Evolutionary conservation across 1,284 basidiomycete species (phyloP).

Genomic region (Meripilus lineatus): DNA sequence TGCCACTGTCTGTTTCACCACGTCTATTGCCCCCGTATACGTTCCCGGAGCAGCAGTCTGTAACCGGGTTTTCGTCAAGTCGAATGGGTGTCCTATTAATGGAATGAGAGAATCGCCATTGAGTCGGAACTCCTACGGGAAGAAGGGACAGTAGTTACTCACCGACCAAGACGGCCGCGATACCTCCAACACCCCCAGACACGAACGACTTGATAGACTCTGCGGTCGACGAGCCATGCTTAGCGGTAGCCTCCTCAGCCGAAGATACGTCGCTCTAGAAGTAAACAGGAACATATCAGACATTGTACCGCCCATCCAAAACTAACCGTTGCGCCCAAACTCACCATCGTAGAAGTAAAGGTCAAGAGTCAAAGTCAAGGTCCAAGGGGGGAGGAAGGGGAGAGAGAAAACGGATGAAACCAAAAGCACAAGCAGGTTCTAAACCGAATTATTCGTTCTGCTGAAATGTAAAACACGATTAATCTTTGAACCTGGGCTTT

Average conservation of each 20-base stretch:
- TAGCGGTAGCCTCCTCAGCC: slow-evolving; percentile 20
- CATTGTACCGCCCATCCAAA: too few species aligned
- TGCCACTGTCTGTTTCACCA: slow-evolving; percentile 86
- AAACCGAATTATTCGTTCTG: too few species aligned
- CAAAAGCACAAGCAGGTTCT: too few species aligned
- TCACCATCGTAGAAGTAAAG: slow-evolving; percentile 19
- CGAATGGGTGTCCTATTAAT: slow-evolving; percentile 87
- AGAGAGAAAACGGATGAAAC: too few species aligned
- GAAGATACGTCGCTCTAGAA: slow-evolving; percentile 19
- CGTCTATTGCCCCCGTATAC: slow-evolving; percentile 93
- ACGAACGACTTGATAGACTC: slow-evolving; percentile 81
- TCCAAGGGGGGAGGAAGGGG: too few species aligned
- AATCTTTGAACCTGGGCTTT: too few species aligned
- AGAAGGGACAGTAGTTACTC: slow-evolving; percentile 26
- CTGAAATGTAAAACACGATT: too few species aligned
- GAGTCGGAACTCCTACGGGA: too few species aligned
- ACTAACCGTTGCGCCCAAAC: too few species aligned
- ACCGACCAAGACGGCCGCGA: slow-evolving; percentile 86
- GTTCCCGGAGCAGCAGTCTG: slow-evolving; percentile 90
- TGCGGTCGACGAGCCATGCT: slow-evolving; percentile 34
- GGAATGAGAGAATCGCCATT: background rate
- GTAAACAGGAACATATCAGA: too few species aligned
- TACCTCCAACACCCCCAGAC: slow-evolving; percentile 89
- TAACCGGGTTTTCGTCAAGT: slow-evolving; percentile 93
- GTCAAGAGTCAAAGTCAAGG: too few species aligned